Base-by-base conservation (phyloP, 495 filamentous ascomycete genomes). In the Aspergillus olivimuriae region DNA sequence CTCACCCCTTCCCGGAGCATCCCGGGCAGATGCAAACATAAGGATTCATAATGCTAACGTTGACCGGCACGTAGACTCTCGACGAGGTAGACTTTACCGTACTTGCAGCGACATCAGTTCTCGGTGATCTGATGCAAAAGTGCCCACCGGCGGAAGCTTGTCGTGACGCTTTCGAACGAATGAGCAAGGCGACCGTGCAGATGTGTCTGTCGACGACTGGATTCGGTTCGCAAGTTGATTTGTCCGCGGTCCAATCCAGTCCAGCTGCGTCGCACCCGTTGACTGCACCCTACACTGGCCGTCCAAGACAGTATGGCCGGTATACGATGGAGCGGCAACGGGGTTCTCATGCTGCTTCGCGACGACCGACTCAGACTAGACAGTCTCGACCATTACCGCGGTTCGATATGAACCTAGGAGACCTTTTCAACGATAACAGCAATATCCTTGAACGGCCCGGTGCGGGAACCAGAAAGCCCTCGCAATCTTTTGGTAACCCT, bases 81-180 rank as follows among this genome's bases (percentile, higher is more conserved):
- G 90, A 96, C 50, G 91, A 96, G 56, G 88, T 97, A 15, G 91
- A 97, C 56, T 94, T 94, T 57, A 95, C 91, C 8, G 86, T 96
- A 16, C 76, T 95, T 39, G 87, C 90, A n/a, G 91, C 89, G 17
- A 95, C 84, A 14, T 95, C 91, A n/a, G 84, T 89, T 3, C 68
- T 89, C 2, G 76, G 75, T 6, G 85, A 89, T 55, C 59, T 89
- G 37, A 83, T 84, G 47, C 78, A 83, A 41, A 86, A 86, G 59
- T 89, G 85, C 52, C 86, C 85, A 9, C 85, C 85, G 0, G 85
- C 85, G 6, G 84, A 87, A 68, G 83, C 83, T 19, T 97, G 91
- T 54, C 78, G 89, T 2, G 91, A 96, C 60, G 89, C 91, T 10
- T 95, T 97, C 63, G 89, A 94, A 50, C 82, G 91, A 33, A 97